Conservation (phyloP, 768 basidiomycete genomes). For the Leccinum truebloodii region DNA sequence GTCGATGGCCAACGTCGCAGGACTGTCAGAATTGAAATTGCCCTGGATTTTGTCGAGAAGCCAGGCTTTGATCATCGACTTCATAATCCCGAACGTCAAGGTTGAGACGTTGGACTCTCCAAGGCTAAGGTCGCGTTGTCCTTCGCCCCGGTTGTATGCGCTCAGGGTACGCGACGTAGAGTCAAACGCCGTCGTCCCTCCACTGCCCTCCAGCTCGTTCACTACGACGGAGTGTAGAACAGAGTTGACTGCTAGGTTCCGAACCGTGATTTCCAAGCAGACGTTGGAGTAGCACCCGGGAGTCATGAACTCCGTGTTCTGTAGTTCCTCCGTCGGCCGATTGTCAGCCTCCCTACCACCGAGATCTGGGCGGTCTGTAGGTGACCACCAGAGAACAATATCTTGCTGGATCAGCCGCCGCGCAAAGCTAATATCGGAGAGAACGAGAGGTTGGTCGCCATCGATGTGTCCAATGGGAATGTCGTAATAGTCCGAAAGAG, state of each 20-base stretch:
- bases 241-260: conserved; percentile 92
- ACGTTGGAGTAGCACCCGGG: conserved; percentile 93
- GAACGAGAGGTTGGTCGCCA: conserved; percentile 82
- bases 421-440: conserved; percentile 90
- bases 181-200: conserved; percentile 92
- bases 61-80: conserved; percentile 89
- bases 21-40: conserved; percentile 62
- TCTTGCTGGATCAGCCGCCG: conserved; percentile 86
- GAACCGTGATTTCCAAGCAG: conserved; percentile 84
- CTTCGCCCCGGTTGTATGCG: conserved; percentile 72
- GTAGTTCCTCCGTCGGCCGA: conserved; percentile 71
- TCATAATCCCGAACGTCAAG: conserved; percentile 82
- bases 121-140: conserved; percentile 68
- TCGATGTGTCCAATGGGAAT: conserved; percentile 92
- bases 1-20: conserved; percentile 73
- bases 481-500: conserved; percentile 88
- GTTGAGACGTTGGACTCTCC: conserved; percentile 90
- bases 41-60: conserved; percentile 80
- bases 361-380: conserved; percentile 83
- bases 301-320: conserved; percentile 79
- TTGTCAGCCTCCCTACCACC: conserved; percentile 92
- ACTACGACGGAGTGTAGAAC: conserved; percentile 93
- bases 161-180: conserved; percentile 89
- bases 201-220: conserved; percentile 96
- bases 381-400: conserved; percentile 96